Base-by-base conservation (phyloP, 1,284 basidiomycete species). In the Sporisorium graminicola region DNA sequence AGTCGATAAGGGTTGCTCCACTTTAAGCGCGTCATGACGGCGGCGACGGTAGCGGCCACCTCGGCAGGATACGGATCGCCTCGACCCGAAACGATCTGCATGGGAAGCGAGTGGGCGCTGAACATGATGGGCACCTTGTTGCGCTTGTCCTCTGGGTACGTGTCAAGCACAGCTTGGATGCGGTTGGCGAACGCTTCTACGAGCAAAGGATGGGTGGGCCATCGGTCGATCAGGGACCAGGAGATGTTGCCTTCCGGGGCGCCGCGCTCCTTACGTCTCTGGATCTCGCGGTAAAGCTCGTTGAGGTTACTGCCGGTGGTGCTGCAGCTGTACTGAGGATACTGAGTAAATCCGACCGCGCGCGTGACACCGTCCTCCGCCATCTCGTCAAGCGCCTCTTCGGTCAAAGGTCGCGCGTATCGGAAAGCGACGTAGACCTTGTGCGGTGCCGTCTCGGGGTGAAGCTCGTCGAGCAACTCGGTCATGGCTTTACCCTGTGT, bases 221-320 rank as follows among this genome's bases (percentile, higher is more conserved):
- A 99, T 54, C 97, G 90, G 87, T 99, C 97, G 82, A 99, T 93
- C 13, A 98, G 93, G 85, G 93, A 97, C 97, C 97, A 99, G 83
- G 94, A 90, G 40, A 99, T 91, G 66, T 87, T 83, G 40, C 87
- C 88, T 53, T 90, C 89, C 7, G 65, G 79, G 13, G 52, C 86
- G 79, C 84, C 85, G 4, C 64, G 55, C 51, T 74, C 62, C 47
- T 77, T 75, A 18, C 82, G 71, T 85, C 40, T 89, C 84, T 80
- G 84, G 87, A 90, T 75, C 67, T 87, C 86, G 60, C 86, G 83
- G 85, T 91, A 97, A 44, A 99, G 88, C 87, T 99, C 96, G 85
- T 99, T 99, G 82, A 99, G 85, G 85, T 93, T 95, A 87, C 94
- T 96, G 43, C 97, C 97, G 0, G 97, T 99, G 5, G 97, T 99